Evolutionary conservation across 352 stramenopile genomes (phyloP).

Genomic region (Pythium graminicola): DNA sequence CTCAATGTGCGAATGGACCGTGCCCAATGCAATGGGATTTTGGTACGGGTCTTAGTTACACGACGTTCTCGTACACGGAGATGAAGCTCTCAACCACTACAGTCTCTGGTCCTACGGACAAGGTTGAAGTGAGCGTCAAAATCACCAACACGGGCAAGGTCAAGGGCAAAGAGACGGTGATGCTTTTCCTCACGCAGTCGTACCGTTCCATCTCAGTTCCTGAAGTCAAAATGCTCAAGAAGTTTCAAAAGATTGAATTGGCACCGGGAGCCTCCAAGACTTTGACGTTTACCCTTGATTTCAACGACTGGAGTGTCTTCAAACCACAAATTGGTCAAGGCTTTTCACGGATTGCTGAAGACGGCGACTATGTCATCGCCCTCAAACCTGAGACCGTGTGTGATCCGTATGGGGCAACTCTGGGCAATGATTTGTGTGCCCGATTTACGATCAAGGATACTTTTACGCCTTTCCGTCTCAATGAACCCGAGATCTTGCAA

Average conservation of each 20-base stretch:
- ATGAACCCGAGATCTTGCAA: slow-evolving; percentile 5
- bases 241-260: slow-evolving; percentile 59
- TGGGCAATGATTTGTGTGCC: slow-evolving; percentile 15
- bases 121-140: slow-evolving; percentile 15
- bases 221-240: slow-evolving; percentile 68
- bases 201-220: slow-evolving; percentile 33
- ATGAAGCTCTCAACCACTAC: slow-evolving; percentile 28
- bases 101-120: slow-evolving; percentile 16
- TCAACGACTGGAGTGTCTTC: slow-evolving; percentile 52
- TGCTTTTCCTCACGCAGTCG: slow-evolving; percentile 31
- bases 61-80: slow-evolving; percentile 42
- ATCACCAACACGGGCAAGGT: slow-evolving; percentile 29
- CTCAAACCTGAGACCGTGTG: slow-evolving; percentile 23
- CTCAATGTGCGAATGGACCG: slow-evolving; percentile 21
- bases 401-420: slow-evolving; percentile 13
- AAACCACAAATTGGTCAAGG: slow-evolving; percentile 32
- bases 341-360: not conserved
- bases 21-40: slow-evolving; percentile 47
- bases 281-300: slow-evolving; percentile 40
- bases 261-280: slow-evolving; percentile 21
- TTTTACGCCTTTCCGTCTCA: slow-evolving; percentile 27
- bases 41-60: slow-evolving; percentile 55
- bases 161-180: slow-evolving; percentile 36
- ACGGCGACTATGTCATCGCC: slow-evolving; percentile 26
- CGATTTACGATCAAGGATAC: slow-evolving; percentile 23